phyloP scores from a whole-genome alignment of 2,329 filamentous ascomycete genomes.

The Dactylella cylindrospora region DNA sequence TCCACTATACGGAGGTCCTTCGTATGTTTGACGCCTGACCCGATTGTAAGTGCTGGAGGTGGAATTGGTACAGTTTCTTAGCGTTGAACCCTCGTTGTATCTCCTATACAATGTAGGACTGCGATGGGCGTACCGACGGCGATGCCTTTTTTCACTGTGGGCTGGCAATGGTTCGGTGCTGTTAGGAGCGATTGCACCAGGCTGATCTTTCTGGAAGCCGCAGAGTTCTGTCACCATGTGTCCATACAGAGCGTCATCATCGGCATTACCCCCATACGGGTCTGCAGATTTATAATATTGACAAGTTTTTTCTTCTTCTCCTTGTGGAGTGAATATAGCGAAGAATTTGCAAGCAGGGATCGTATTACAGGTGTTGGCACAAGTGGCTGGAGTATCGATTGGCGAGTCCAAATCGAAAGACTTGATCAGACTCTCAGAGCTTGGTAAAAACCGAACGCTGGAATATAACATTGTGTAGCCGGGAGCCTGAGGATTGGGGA shows the following conservation, averaged over 20 bases:
- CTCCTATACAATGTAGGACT: background rate
- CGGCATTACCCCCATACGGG: conserved; percentile 8
- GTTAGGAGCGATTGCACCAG: background rate
- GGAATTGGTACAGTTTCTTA: conserved; percentile 4
- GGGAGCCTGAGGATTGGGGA: conserved; percentile 7
- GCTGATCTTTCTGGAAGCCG: conserved; percentile 16
- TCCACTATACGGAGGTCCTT: no score
- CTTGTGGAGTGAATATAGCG: conserved; percentile 16
- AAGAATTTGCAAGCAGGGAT: conserved; percentile 27
- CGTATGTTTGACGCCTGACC: no score
- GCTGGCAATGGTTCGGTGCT: no score
- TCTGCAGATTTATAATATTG: conserved; percentile 23
- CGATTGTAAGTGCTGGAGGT: no score
- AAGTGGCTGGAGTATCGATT: background rate
- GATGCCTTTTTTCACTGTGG: no score
- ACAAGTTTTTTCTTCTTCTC: background rate
- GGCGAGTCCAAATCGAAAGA: background rate
- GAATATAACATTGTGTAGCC: conserved; percentile 20
- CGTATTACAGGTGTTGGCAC: conserved; percentile 9
- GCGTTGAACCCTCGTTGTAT: background rate
- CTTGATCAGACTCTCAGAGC: conserved; percentile 4
- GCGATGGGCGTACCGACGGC: background rate
- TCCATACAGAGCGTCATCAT: conserved; percentile 7
- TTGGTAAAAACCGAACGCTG: conserved; percentile 9
- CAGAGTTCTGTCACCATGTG: conserved; percentile 21